Evolutionary conservation across 805 yeast species (phyloP).

Genomic region (Barnettozyma siamensis): DNA sequence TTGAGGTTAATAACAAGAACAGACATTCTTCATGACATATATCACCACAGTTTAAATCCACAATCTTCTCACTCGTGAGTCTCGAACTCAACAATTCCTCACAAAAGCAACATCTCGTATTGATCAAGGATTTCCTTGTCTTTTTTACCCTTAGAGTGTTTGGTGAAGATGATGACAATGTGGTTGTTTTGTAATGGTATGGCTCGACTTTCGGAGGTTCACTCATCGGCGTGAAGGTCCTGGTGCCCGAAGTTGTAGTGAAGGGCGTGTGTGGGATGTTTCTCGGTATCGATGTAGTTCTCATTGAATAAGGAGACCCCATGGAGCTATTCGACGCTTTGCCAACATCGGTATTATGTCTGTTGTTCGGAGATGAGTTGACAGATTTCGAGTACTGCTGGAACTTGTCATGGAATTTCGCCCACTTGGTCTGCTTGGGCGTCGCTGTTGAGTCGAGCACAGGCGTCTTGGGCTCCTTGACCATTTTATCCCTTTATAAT

Average conservation of each 20-base stretch:
- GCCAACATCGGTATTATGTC: not conserved
- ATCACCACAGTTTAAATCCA: slow-evolving; percentile 40
- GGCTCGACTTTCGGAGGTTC: slow-evolving; percentile 18
- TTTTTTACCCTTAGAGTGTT: not conserved
- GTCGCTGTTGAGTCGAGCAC: too few species aligned
- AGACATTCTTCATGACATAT: slow-evolving; percentile 42
- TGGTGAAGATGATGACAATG: slow-evolving; percentile 7
- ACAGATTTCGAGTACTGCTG: slow-evolving; percentile 4
- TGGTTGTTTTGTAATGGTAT: slow-evolving; percentile 11
- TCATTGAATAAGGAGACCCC: slow-evolving; percentile 4
- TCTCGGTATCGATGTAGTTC: slow-evolving; percentile 20
- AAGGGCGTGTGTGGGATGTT: slow-evolving; percentile 1
- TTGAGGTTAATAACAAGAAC: slow-evolving; percentile 14
- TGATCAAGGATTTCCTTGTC: slow-evolving; percentile 15
- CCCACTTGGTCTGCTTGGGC: slow-evolving; percentile 16
- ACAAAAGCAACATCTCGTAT: slow-evolving; percentile 36
- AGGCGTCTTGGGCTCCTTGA: slow-evolving; percentile 4
- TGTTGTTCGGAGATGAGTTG: slow-evolving; percentile 2
- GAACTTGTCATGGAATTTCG: slow-evolving; percentile 20
- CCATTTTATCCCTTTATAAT: not conserved
- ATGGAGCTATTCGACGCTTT: not conserved
- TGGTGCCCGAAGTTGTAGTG: not conserved
- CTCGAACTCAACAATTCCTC: slow-evolving; percentile 35
- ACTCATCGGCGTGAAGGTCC: not conserved
- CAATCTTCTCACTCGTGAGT: slow-evolving; percentile 31